Conservation (phyloP, 108 stramenopile species). For the Cyclotella cryptica region DNA sequence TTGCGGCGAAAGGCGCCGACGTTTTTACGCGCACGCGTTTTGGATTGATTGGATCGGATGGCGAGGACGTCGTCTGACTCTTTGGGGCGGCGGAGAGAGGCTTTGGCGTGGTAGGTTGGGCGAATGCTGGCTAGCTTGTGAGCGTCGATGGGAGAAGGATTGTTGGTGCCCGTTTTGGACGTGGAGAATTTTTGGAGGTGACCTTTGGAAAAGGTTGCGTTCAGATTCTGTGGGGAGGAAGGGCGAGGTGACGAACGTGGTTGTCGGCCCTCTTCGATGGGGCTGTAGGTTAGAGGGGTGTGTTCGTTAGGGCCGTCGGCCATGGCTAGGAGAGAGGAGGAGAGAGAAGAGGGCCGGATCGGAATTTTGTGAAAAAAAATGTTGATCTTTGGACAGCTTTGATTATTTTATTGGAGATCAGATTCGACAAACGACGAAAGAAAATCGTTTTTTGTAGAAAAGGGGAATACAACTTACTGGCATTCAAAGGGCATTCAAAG, state of each 20-base stretch:
- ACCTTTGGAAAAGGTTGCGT: constrained; percentile 22
- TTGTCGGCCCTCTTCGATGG: neutral
- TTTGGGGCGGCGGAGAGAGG: neutral
- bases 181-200: constrained; percentile 21
- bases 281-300: constrained; percentile 8
- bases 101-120: neutral
- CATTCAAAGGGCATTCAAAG: no score
- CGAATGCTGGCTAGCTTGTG: neutral
- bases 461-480: no score
- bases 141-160: neutral
- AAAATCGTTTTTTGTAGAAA: no score
- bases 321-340: neutral
- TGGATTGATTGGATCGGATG: constrained; percentile 17
- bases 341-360: neutral
- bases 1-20: constrained; percentile 56
- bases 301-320: constrained; percentile 3
- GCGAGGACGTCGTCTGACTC: constrained; percentile 41
- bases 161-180: constrained; percentile 1
- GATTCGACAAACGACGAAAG: neutral
- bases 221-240: neutral
- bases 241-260: neutral
- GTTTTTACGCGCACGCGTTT: constrained; percentile 42
- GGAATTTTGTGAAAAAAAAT: neutral
- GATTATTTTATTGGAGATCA: no score
- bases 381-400: no score